phyloP scores from a whole-genome alignment of 306 rosid species.

The Trifolium repens region DNA sequence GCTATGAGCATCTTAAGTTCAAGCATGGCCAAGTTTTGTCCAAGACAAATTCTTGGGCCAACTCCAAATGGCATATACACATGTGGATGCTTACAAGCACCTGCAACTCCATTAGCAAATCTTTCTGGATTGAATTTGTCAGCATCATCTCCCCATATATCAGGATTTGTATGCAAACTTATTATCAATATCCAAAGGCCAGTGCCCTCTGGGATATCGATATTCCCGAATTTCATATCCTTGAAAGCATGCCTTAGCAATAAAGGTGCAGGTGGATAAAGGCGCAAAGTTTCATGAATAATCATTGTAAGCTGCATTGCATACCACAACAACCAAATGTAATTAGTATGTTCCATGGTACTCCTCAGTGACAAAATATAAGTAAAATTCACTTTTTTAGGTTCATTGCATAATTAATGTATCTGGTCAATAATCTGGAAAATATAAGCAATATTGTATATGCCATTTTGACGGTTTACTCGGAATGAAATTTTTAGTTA shows the following conservation, averaged over 20 bases:
- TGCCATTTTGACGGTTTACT: background rate
- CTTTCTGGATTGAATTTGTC: conserved; percentile 45
- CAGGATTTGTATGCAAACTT: conserved; percentile 39
- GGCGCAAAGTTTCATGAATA: conserved; percentile 46
- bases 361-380: too few relatives aligned
- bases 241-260: conserved; percentile 39
- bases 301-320: conserved; percentile 46
- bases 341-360: too few relatives aligned
- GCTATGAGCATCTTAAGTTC: conserved; percentile 44
- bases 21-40: conserved; percentile 45
- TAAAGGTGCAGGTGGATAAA: conserved; percentile 38
- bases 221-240: conserved; percentile 41
- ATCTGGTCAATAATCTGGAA: too few relatives aligned
- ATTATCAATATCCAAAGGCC: conserved; percentile 29
- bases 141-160: conserved; percentile 44
- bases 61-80: conserved; percentile 49
- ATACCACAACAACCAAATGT: too few relatives aligned
- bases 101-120: conserved; percentile 42
- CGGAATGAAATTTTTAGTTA: background rate
- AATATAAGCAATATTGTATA: too few relatives aligned
- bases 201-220: conserved; percentile 38
- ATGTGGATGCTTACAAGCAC: conserved; percentile 46
- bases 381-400: too few relatives aligned
- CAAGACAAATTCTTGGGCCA: conserved; percentile 50
- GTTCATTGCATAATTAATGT: too few relatives aligned